A percentile compares a stretch with the other conserved stretches of the same genome.
Conservation (phyloP, 306 rosid species). For the Vigna unguiculata region DNA sequence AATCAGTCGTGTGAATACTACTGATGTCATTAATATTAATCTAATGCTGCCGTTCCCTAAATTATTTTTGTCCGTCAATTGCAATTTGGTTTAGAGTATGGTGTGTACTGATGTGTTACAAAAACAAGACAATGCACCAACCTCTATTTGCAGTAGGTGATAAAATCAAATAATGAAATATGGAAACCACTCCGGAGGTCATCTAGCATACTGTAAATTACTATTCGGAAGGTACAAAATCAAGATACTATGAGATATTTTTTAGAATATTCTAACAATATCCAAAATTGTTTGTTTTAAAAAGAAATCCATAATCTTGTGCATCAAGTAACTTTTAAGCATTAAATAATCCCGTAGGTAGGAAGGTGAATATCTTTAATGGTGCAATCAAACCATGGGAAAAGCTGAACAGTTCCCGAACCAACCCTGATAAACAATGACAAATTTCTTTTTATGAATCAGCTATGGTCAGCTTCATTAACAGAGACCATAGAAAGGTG, state of each 20-base stretch:
- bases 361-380: neutral
- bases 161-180: neutral
- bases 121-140: neutral
- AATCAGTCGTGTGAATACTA: neutral
- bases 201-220: neutral
- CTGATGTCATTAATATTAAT: neutral
- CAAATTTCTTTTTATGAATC: neutral
- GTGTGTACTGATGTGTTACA: neutral
- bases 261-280: neutral
- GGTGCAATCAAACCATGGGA: neutral
- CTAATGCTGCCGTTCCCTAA: constrained; percentile 9
- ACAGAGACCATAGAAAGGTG: neutral
- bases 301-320: constrained; percentile 1
- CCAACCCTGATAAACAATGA: constrained; percentile 4
- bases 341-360: neutral
- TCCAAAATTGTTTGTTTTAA: neutral
- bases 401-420: neutral
- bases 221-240: neutral
- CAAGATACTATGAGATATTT: neutral
- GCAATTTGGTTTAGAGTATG: constrained; percentile 11
- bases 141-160: neutral
- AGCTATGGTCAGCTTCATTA: neutral
- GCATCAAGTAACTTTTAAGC: neutral
- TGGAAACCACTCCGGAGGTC: neutral
- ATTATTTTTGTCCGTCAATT: neutral